These are phyloP conservation scores for Termitomyces sp. DNA, from an alignment of 768 basidiomycete species.

Conservation along the genomic window DNA sequence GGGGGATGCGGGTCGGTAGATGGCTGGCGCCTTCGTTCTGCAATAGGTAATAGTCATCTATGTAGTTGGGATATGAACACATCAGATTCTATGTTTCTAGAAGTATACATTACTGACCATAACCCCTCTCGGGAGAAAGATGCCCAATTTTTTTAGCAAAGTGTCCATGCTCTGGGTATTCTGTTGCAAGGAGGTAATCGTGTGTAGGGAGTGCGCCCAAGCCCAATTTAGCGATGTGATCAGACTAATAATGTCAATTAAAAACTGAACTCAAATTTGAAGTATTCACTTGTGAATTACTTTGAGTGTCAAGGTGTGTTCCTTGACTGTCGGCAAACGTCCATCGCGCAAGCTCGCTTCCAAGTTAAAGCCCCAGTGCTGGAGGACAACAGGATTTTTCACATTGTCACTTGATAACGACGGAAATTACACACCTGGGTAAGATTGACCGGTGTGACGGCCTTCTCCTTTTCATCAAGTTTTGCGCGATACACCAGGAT, in stretches of 20 bases:
- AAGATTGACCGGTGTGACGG: conserved; percentile 68
- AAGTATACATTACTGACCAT: conserved; percentile 36
- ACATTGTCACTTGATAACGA: not conserved
- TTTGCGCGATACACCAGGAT: conserved; percentile 66
- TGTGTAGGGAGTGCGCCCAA: conserved; percentile 47
- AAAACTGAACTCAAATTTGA: not conserved
- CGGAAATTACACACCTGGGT: conserved; percentile 49
- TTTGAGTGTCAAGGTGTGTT: conserved; percentile 39
- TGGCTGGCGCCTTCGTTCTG: conserved; percentile 26
- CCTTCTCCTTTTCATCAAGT: conserved; percentile 39
- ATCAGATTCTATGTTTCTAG: not conserved
- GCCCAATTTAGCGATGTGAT: conserved; percentile 49
- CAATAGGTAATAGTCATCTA: conserved; percentile 67
- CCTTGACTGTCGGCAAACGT: conserved; percentile 39
- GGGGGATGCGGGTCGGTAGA: conserved; percentile 43
- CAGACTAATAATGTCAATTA: conserved; percentile 31
- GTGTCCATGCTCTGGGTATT: conserved; percentile 45
- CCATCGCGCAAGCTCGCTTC: conserved; percentile 56
- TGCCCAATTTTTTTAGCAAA: conserved; percentile 50
- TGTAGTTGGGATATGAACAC: not conserved
- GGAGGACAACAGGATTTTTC: not conserved
- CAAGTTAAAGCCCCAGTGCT: conserved; percentile 85
- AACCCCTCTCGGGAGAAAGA: conserved; percentile 49
- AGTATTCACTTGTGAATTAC: conserved; percentile 14
- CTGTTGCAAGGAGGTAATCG: conserved; percentile 37